Base-by-base conservation (phyloP, 768 basidiomycete genomes). In the Phlebiopsis flavidoalba region DNA sequence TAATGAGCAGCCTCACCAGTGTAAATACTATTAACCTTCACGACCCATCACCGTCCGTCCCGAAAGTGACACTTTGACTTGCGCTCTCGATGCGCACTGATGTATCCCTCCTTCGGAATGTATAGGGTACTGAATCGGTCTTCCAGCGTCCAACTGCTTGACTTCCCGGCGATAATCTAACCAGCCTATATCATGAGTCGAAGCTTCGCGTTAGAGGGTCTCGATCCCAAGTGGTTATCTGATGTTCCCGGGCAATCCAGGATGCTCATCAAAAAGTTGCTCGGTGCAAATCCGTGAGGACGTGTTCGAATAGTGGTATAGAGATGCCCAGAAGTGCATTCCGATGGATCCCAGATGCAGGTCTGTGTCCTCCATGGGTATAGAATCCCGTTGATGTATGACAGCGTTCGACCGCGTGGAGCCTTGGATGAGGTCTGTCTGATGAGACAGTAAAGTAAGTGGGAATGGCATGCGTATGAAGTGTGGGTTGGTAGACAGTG, bases 341-440 rank as follows among this genome's bases (percentile, higher is more conserved):
- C n/a, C 70, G 8, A 81, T 66, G 15, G n/a, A n/a, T 67, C 68
- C 24, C 47, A n/a, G 17, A 64, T 79, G 79, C 12, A 77, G 66
- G 17, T 61, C n/a, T 26, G 15, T n/a, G 45, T 48, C 57, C 75
- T 63, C 4, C 66, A 63, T 6, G 76, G 79, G 60, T 82, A 69
- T 21, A 85, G n/a, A n/a, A n/a, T 68, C 60, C 82, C 81, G 67
- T 83, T 83, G 72, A 85, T 83, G 68, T 84, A 84, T 2, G 80
- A 80, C 8, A 71, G 62, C 55, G 80, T 76, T n/a, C n/a, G n/a
- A n/a, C n/a, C n/a, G n/a, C 59, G 68, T 69, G 8, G n/a, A n/a
- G 31, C 55, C 14, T 24, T 43, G n/a, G n/a, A n/a, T 40, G 43
- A 10, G 46, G 54, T 2, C 69, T 67, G 4, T 57, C 55, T 6